Base-by-base conservation (phyloP, 768 basidiomycete genomes). In the Floccularia luteovirens region DNA sequence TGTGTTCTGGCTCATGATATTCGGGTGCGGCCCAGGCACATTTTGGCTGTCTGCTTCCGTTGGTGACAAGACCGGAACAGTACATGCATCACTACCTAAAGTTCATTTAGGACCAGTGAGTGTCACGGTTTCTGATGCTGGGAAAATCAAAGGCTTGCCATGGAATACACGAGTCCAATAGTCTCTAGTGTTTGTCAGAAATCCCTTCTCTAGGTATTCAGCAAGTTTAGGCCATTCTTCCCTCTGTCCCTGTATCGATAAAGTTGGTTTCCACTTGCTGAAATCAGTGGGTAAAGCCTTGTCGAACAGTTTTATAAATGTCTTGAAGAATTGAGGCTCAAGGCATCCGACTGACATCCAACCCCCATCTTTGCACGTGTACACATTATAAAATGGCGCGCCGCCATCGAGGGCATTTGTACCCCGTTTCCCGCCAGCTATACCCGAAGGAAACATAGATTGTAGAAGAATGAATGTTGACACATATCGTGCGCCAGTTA, bases 341-440 rank as follows among this genome's bases (percentile, higher is more conserved):
- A 87, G 54, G 50, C 84, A 86, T 21, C 75, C 86, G 20, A 90
- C 74, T 2, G 80, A 76, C 72, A 91, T 84, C 72, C 75, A 87
- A 27, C 70, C 61, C 1, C 79, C 80, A 53, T 83, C 85, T 41
- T 75, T 66, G 53, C 86, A 89, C 0, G 69, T 67, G 49, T 91
- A 90, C 7, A 85, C 61, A 43, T 68, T 70, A 51, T 91, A 91
- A 62, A 79, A 89, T 0, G 88, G 88, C 4, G 84, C 72, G 3
- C 83, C 86, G 0, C 85, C 84, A 47, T 88, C 88, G 16, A 90
- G 72, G 1, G 70, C 31, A 48, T 84, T 82, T 3, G 59, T 57
- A 16, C 82, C 82, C 39, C 81, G 67, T 17, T 59, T 57, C 19
- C 60, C 60, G 16, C 55, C 53, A 46, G 72, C 70, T 25, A 70